Conservation (phyloP, 495 filamentous ascomycete genomes). For the Penicillium verhagenii region DNA sequence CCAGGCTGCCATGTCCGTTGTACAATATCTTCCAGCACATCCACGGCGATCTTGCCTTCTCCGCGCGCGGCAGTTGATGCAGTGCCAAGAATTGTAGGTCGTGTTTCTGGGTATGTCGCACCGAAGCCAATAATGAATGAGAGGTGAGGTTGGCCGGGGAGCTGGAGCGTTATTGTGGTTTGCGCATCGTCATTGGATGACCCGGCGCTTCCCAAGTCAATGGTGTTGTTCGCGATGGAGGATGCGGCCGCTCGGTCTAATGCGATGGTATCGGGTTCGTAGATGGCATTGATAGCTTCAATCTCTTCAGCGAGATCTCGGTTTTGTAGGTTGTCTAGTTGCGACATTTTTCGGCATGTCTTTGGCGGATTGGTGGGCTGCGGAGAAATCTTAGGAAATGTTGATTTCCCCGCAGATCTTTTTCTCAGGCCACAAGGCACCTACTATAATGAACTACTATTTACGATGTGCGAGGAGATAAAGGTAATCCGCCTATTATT, state of each 20-base stretch:
- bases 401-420: constrained; percentile 13
- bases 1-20: constrained; percentile 65
- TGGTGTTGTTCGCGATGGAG: constrained; percentile 44
- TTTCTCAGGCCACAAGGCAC: constrained; percentile 18
- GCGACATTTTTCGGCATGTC: constrained; percentile 20
- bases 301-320: constrained; percentile 77
- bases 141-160: constrained; percentile 43
- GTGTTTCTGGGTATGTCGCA: constrained; percentile 65
- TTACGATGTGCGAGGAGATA: too few relatives aligned
- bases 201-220: constrained; percentile 8
- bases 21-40: constrained; percentile 64
- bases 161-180: constrained; percentile 40
- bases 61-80: constrained; percentile 54
- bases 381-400: constrained; percentile 14
- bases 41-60: constrained; percentile 63
- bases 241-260: constrained; percentile 35
- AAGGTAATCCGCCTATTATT: too few relatives aligned
- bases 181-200: constrained; percentile 18
- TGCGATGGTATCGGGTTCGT: constrained; percentile 65
- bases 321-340: constrained; percentile 39
- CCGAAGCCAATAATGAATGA: constrained; percentile 68
- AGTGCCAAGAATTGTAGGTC: constrained; percentile 68
- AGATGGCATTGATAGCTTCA: constrained; percentile 91
- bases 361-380: constrained; percentile 11
- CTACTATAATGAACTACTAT: background rate